Conservation (phyloP, 345 rosid genomes). For the Rhizophora mangle region DNA sequence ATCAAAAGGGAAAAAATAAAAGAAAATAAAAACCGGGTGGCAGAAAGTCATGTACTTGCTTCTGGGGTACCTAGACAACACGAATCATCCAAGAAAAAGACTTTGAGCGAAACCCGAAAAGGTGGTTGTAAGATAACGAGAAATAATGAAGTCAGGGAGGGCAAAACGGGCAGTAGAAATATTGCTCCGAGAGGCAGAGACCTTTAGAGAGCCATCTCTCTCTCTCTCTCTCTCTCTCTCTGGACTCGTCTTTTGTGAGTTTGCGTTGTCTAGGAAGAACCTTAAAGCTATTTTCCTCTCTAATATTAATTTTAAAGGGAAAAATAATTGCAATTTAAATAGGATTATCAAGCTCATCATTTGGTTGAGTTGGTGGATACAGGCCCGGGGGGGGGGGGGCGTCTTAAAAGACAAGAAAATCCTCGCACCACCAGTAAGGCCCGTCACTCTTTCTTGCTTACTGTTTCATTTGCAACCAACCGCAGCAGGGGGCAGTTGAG, state of each 20-base stretch:
- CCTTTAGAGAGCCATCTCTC: conserved; percentile 8
- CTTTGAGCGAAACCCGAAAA: background rate
- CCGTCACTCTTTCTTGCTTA: too few species aligned
- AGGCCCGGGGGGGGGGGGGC: too few species aligned
- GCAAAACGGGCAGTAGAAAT: background rate
- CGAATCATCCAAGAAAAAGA: background rate
- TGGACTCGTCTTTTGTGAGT: background rate
- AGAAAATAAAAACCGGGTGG: background rate
- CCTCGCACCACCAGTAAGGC: too few species aligned
- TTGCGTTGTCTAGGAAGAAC: background rate
- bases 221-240: conserved; percentile 4
- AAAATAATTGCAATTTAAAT: background rate
- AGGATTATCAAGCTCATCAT: too few species aligned
- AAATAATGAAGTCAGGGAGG: background rate
- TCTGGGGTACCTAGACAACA: too few species aligned
- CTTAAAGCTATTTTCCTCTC: background rate
- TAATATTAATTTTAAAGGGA: background rate
- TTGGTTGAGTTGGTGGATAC: too few species aligned
- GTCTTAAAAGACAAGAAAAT: too few species aligned
- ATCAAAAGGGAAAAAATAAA: background rate
- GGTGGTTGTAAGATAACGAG: background rate
- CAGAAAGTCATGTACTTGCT: background rate
- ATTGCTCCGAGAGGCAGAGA: background rate
- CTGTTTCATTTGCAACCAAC: too few species aligned
- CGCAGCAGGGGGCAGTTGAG: too few species aligned